A percentile compares a stretch with the other conserved stretches of the same genome.
Conservation (phyloP, 495 filamentous ascomycete species). For the Penicillium lividum region DNA sequence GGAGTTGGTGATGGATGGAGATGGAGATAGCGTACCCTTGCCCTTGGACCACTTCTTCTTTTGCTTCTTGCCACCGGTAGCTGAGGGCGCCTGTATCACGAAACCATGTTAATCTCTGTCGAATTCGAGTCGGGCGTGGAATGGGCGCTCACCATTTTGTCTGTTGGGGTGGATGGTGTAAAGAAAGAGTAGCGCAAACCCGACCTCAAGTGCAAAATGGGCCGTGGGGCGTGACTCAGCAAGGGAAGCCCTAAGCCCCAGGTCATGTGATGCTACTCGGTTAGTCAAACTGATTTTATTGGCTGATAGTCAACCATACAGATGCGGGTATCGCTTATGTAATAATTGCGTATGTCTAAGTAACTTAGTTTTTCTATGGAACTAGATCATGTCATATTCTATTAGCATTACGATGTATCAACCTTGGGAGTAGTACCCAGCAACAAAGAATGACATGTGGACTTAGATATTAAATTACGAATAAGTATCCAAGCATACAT, state of each 20-base stretch:
- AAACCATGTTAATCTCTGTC: conserved; percentile 23
- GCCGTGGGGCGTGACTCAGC: conserved; percentile 50
- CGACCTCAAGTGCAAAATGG: conserved; percentile 47
- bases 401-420: not conserved
- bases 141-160: conserved; percentile 51
- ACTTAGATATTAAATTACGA: too few species aligned
- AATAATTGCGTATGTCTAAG: not conserved
- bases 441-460: too few species aligned
- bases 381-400: not conserved
- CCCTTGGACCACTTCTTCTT: conserved; percentile 99
- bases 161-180: conserved; percentile 50
- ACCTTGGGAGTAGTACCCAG: too few species aligned
- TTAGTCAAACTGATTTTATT: conserved; percentile 20
- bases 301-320: not conserved
- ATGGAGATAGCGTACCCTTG: conserved; percentile 69
- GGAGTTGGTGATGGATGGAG: conserved; percentile 18
- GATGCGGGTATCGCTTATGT: not conserved
- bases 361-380: not conserved
- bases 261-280: conserved; percentile 23
- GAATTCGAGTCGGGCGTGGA: not conserved
- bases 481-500: too few species aligned
- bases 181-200: conserved; percentile 36
- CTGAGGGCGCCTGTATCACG: conserved; percentile 67
- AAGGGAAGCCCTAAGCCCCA: conserved; percentile 46
- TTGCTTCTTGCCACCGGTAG: conserved; percentile 89